A percentile compares a stretch with the other conserved stretches of the same genome.
phyloP scores from a whole-genome alignment of 108 stramenopile species.

The Skeletonema costatum region DNA sequence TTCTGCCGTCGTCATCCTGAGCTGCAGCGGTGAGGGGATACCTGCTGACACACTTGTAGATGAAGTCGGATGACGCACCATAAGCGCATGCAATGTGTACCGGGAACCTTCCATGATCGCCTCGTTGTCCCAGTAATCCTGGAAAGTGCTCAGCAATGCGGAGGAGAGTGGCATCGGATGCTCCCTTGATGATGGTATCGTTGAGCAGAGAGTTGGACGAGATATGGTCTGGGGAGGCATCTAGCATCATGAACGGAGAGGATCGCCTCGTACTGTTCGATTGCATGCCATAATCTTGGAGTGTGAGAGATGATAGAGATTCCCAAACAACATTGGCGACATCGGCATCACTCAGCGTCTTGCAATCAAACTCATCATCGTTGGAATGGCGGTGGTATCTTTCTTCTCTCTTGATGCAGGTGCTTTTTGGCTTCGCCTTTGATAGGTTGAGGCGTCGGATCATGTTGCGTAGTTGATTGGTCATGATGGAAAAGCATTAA shows the following conservation, averaged over 20 bases:
- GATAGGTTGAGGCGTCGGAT: background rate
- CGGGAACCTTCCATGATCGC: conserved; percentile 7
- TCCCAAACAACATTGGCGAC: conserved; percentile 9
- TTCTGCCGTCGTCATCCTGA: conserved; percentile 18
- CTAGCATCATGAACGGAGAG: background rate
- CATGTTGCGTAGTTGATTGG: background rate
- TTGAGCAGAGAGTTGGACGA: background rate
- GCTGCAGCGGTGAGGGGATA: conserved; percentile 11
- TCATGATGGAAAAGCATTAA: background rate
- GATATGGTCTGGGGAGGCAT: background rate
- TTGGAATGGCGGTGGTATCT: background rate
- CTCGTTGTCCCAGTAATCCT: background rate
- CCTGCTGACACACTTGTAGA: conserved; percentile 18
- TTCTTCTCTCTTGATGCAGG: background rate
- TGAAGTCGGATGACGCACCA: conserved; percentile 15
- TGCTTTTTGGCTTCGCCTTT: background rate
- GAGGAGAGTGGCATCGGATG: conserved; percentile 14
- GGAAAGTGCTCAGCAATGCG: conserved; percentile 14
- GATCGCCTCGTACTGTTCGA: background rate
- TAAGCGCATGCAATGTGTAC: conserved; percentile 14
- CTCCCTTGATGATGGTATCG: conserved; percentile 16
- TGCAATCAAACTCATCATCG: conserved; percentile 6
- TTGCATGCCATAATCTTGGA: background rate
- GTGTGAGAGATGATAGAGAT: background rate
- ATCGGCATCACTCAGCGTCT: conserved; percentile 2